Percentiles rank a stretch among this genome's conserved stretches.
These are phyloP conservation scores for Xylaria venustula DNA, from an alignment of 495 filamentous ascomycete species.

Conservation along the genomic window DNA sequence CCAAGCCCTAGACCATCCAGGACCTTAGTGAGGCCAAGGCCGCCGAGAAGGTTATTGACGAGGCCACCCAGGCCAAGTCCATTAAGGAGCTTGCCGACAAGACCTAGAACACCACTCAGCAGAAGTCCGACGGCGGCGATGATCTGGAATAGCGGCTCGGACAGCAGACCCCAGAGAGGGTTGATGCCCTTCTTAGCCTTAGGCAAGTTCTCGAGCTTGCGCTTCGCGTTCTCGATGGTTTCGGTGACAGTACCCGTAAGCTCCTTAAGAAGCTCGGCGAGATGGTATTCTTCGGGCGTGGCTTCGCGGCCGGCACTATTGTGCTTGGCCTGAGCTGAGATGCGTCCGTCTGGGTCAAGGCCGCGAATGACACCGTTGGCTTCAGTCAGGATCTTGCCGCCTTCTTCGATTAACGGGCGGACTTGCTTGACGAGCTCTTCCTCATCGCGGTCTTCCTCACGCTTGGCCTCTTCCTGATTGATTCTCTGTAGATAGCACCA, in stretches of 20 bases:
- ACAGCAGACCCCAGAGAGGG: constrained; percentile 79
- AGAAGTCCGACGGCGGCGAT: constrained; percentile 86
- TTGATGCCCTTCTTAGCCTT: constrained; percentile 93
- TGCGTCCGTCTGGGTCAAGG: constrained; percentile 83
- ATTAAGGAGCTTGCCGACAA: constrained; percentile 73
- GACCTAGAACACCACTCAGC: constrained; percentile 74
- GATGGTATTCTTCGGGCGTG: constrained; percentile 78
- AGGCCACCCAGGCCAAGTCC: constrained; percentile 83
- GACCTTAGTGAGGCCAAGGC: constrained; percentile 76
- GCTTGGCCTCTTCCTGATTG: constrained; percentile 75
- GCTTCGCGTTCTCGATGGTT: constrained; percentile 85
- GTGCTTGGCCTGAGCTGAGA: constrained; percentile 82
- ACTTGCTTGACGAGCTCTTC: constrained; percentile 82
- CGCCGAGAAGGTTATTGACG: constrained; percentile 74
- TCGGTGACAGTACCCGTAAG: constrained; percentile 59
- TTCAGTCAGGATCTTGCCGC: constrained; percentile 74
- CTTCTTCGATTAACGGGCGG: constrained; percentile 84
- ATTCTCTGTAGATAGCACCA: constrained; percentile 56
- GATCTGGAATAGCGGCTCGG: constrained; percentile 88
- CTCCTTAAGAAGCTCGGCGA: constrained; percentile 83
- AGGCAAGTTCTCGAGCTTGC: constrained; percentile 85
- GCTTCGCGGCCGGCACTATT: constrained; percentile 79
- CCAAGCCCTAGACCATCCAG: constrained; percentile 73
- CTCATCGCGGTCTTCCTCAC: constrained; percentile 90
- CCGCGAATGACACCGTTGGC: constrained; percentile 88